A percentile compares a stretch with the other conserved stretches of the same genome.
phyloP scores from a whole-genome alignment of 108 stramenopile genomes.

The Skeletonema grethae region DNA sequence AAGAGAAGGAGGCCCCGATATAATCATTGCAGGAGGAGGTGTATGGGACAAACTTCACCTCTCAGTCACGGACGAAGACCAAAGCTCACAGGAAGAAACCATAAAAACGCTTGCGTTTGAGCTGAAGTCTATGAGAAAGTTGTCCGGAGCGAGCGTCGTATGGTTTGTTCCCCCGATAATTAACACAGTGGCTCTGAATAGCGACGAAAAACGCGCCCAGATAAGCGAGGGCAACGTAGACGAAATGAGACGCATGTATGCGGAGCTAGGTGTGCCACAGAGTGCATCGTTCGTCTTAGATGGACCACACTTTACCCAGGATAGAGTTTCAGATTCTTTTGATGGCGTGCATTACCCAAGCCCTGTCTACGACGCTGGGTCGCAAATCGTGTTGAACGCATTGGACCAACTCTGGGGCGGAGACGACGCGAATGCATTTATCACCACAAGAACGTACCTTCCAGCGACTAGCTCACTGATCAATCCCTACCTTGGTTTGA shows the following conservation, averaged over 20 bases:
- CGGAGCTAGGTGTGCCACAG: conserved; percentile 28
- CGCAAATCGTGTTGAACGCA: conserved; percentile 30
- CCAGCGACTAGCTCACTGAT: conserved; percentile 15
- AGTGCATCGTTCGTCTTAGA: conserved; percentile 50
- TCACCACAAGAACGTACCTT: conserved; percentile 2
- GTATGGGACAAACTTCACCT: conserved; percentile 48
- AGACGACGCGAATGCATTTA: neutral
- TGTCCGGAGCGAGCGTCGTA: conserved; percentile 12
- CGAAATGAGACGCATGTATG: conserved; percentile 43
- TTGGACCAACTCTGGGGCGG: conserved; percentile 12
- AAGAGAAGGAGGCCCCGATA: conserved; percentile 23
- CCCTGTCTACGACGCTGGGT: conserved; percentile 50
- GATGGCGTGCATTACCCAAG: conserved; percentile 59
- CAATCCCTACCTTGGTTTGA: conserved; percentile 48
- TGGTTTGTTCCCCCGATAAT: conserved; percentile 55
- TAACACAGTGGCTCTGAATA: conserved; percentile 50
- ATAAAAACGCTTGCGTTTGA: conserved; percentile 41
- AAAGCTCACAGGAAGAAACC: conserved; percentile 31
- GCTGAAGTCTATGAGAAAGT: conserved; percentile 20
- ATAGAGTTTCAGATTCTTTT: conserved; percentile 38
- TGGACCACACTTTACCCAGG: conserved; percentile 43
- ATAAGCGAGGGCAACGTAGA: conserved; percentile 53
- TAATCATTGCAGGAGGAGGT: conserved; percentile 44
- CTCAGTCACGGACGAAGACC: conserved; percentile 51
- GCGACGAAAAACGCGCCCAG: conserved; percentile 50